Base-by-base conservation (phyloP, 345 rosid species). In the Murraya paniculata region DNA sequence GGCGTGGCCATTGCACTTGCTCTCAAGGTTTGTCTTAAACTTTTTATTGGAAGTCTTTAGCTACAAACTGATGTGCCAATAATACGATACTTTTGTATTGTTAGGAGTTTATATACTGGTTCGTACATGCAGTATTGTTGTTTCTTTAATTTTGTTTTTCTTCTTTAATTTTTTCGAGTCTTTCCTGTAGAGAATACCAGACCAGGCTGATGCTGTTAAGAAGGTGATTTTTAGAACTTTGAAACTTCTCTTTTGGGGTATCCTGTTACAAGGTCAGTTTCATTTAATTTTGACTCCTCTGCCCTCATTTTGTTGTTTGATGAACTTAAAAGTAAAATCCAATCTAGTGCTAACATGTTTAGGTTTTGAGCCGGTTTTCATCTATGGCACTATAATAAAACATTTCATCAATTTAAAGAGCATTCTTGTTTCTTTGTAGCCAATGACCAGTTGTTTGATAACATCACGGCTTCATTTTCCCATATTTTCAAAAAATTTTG, bases 231-330 rank as follows among this genome's bases (percentile, higher is more conserved):
- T 87, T 59, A 91, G 98, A 68, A 92, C 95, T 6, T 68, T 91
- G 58, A 93, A 95, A 82, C 97, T 95, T 59, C 90, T 93, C 73
- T 91, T 93, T 78, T 95, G 98, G 98, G 98, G 98, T 79, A 78
- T 95, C 68, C 75, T 95, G 35, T 68, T 95, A n/a, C 98, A 95
- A 82, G 98, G 98, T 95, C 25, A 50, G 77, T 64, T 75, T 62
- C 53, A 6, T 9, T 67, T 64, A 33, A 31, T 64, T 21, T 72
- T n/a, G 53, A 8, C 76, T 16, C 21, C 30, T 62, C 41, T 76
- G 7, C 41, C 30, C 56, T 30, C 31, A 28, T 14, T 67, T 73
- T 67, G 9, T 9, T 11, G 36, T 65, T 24, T 21, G 33, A 48
- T 50, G 9, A 35, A 64, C n/a, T 64, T 64, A 35, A 13, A 16